A percentile compares a stretch with the other conserved stretches of the same genome.
These are phyloP conservation scores for Podospora conica DNA, from an alignment of 495 filamentous ascomycete genomes.

Conservation along the genomic window DNA sequence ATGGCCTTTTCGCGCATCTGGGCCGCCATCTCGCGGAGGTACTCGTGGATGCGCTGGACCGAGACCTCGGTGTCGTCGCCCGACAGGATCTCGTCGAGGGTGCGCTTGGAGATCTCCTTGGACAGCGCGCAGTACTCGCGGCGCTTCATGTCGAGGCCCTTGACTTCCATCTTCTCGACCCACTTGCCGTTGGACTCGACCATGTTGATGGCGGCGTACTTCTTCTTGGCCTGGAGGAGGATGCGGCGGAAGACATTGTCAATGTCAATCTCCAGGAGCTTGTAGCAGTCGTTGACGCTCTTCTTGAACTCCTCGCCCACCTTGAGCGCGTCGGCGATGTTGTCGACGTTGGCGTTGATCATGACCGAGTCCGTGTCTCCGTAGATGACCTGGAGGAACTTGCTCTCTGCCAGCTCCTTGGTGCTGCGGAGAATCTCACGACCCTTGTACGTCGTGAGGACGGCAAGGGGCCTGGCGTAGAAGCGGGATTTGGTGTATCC, in stretches of 20 bases:
- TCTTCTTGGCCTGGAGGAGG: constrained; percentile 95
- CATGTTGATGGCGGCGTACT: constrained; percentile 96
- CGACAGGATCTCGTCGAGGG: constrained; percentile 87
- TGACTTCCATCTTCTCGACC: constrained; percentile 92
- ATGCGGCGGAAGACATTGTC: constrained; percentile 95
- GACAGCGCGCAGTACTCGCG: constrained; percentile 93
- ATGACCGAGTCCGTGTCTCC: constrained; percentile 99
- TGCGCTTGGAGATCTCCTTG: constrained; percentile 79
- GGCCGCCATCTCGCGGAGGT: constrained; percentile 70
- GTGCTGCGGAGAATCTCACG: constrained; percentile 95
- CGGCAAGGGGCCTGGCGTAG: constrained; percentile 88
- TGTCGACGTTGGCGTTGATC: constrained; percentile 98
- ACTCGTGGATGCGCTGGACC: constrained; percentile 84
- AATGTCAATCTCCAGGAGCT: constrained; percentile 90
- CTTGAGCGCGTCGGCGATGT: constrained; percentile 81
- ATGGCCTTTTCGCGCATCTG: constrained; percentile 77
- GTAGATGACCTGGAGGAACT: constrained; percentile 86
- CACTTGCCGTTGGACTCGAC: constrained; percentile 84
- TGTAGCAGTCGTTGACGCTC: constrained; percentile 81
- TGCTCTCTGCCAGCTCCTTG: constrained; percentile 87
- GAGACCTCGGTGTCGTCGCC: constrained; percentile 88
- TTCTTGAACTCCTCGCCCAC: constrained; percentile 66
- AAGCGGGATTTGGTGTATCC: constrained; percentile 95
- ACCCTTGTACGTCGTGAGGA: constrained; percentile 94
- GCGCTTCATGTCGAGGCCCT: constrained; percentile 94